Evolutionary conservation across 371 early-diverging fungal species (phyloP).

Genomic region (Mucor irregularis): DNA sequence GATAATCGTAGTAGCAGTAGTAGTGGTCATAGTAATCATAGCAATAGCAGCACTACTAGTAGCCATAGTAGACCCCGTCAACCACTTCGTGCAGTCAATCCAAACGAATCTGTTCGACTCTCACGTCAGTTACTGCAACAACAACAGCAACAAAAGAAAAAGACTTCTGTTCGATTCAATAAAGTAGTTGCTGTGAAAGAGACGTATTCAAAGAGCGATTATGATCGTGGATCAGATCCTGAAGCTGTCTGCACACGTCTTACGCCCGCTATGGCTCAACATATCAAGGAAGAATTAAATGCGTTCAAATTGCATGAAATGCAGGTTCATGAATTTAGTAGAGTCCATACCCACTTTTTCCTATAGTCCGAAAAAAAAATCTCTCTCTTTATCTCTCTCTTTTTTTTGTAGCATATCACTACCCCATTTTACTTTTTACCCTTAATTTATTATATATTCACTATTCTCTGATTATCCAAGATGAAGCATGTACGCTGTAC

Average conservation of each 20-base stretch:
- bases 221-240: slow-evolving; percentile 71
- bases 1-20: not conserved
- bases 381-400: not conserved
- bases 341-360: slow-evolving; percentile 69
- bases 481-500: too few relatives aligned
- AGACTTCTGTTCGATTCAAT: slow-evolving; percentile 25
- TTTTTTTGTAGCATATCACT: too few relatives aligned
- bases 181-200: slow-evolving; percentile 40
- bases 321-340: slow-evolving; percentile 74
- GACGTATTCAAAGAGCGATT: slow-evolving; percentile 66
- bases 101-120: slow-evolving; percentile 1
- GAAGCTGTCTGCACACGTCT: slow-evolving; percentile 55
- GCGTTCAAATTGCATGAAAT: slow-evolving; percentile 73
- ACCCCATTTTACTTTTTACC: too few relatives aligned
- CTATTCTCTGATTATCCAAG: too few relatives aligned
- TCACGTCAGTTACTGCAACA: not conserved
- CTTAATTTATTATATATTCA: too few relatives aligned
- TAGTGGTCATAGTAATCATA: not conserved
- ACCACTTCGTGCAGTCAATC: slow-evolving; percentile 8
- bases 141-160: not conserved
- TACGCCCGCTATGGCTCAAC: slow-evolving; percentile 61
- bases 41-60: not conserved
- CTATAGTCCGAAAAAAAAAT: slow-evolving; percentile 7
- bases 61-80: not conserved
- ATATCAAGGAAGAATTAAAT: slow-evolving; percentile 75